These are phyloP conservation scores for Musa schizocarpa DNA, from an alignment of 176 grass and related monocot species.

Conservation along the genomic window DNA sequence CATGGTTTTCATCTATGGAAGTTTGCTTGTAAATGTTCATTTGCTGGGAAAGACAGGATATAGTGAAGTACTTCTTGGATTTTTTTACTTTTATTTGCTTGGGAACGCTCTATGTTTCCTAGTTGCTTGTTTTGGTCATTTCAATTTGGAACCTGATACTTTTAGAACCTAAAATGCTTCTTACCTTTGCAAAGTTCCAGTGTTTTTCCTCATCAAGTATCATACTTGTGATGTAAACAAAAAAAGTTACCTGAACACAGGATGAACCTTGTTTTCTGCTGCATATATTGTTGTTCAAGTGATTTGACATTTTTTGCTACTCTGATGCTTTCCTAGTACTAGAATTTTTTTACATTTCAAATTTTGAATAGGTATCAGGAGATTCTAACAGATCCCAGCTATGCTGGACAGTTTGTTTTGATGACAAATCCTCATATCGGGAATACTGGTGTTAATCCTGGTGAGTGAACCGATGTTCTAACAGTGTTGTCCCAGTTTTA, in stretches of 20 bases:
- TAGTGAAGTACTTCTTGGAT: too few species aligned
- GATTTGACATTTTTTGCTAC: neutral
- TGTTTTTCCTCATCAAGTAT: neutral
- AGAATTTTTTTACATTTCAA: neutral
- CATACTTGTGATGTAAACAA: neutral
- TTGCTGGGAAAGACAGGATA: too few species aligned
- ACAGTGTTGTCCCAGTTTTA: neutral
- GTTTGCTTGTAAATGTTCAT: too few species aligned
- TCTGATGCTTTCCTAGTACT: neutral
- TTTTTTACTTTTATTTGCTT: too few species aligned
- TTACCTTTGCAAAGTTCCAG: neutral
- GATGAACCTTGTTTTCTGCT: neutral
- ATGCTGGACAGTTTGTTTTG: conserved; percentile 91
- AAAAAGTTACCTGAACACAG: too few species aligned
- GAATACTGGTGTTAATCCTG: conserved; percentile 88
- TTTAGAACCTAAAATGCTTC: too few species aligned
- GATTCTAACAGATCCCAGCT: conserved; percentile 94
- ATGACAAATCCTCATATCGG: conserved; percentile 99
- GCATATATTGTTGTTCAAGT: neutral
- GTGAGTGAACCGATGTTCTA: conserved; percentile 23
- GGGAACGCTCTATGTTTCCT: too few species aligned
- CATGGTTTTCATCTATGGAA: too few species aligned
- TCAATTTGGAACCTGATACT: too few species aligned
- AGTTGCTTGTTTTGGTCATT: too few species aligned
- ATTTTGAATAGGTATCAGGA: conserved; percentile 69